phyloP scores from a whole-genome alignment of 2,329 filamentous ascomycete species.

The Zymoseptoria ardabiliae region DNA sequence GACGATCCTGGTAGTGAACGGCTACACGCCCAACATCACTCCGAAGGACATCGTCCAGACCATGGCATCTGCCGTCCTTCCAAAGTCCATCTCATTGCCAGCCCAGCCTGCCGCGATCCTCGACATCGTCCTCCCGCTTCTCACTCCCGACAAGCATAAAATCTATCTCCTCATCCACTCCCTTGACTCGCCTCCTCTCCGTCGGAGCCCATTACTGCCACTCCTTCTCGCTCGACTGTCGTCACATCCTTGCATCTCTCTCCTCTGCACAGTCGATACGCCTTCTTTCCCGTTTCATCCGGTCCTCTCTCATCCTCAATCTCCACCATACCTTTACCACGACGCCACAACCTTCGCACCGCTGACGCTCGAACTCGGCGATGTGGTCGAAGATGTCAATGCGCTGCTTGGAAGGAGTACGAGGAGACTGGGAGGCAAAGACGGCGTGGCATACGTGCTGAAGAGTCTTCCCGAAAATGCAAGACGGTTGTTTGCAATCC shows the following conservation, averaged over 20 bases:
- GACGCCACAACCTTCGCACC: constrained; percentile 85
- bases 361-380: constrained; percentile 60
- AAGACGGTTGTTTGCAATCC: constrained; percentile 72
- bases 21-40: constrained; percentile 62
- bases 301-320: constrained; percentile 76
- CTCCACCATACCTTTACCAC: constrained; percentile 84
- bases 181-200: constrained; percentile 71
- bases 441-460: constrained; percentile 85
- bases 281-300: constrained; percentile 82
- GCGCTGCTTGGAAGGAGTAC: constrained; percentile 75
- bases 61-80: constrained; percentile 56
- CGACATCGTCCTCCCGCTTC: constrained; percentile 55
- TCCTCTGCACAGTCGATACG: constrained; percentile 78
- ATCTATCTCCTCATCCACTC: constrained; percentile 59
- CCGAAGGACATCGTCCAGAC: constrained; percentile 63
- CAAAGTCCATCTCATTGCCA: constrained; percentile 46
- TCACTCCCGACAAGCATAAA: constrained; percentile 42
- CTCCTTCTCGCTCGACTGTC: constrained; percentile 69
- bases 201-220: constrained; percentile 53
- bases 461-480: constrained; percentile 89
- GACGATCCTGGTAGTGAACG: constrained; percentile 78
- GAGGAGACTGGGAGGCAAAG: constrained; percentile 74
- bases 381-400: constrained; percentile 85
- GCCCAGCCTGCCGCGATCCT: constrained; percentile 63
- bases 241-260: constrained; percentile 60